Evolutionary conservation across 768 basidiomycete species (phyloP), one percentile per base, ranked within the genome.

Genomic region (Lactarius akahatsu): DNA sequence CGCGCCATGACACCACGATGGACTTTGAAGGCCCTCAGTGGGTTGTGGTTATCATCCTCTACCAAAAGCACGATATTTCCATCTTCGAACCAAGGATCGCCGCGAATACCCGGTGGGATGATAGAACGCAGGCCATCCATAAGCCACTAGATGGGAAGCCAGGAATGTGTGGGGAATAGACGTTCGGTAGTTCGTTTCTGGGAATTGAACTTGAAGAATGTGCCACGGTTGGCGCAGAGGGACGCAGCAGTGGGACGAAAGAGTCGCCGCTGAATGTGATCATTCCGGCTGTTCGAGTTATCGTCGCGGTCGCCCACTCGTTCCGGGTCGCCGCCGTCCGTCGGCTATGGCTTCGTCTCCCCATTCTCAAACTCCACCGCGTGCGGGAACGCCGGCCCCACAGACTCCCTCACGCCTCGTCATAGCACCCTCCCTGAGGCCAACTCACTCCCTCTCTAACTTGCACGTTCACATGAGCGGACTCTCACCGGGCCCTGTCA

Each of bases 31-130:
- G 81, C 81, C 41, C 79, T 79, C 5, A 55, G 28, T 8, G 68
- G 63, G 56, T 67, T 60, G 18, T 71, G 68, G 34, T 74, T 70
- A 55, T 79, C 77, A 40, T 79, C 73, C 8, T 73, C 69, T 30
- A 69, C 63, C 45, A 83, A 73, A 4, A 87, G 77, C 20, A 86
- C 74, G 57, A 86, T 78, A 72, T 86, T 87, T 20, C 85, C 85
- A 69, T 86, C 85, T 28, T 85, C 82, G 70, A 87, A 85, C 83
- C 82, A 86, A 18, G 83, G 84, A 76, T 85, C 76, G 32, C 76
- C 76, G 28, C 72, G 73, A 50, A 63, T 70, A 38, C 64, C 45
- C 1, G 40, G 60, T 40, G 67, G 67, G 20, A 65, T 60, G 34
- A 34, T 52, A 62, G 50, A 59, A 36, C 40, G 54, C 58, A 69